These are phyloP conservation scores for Aspergillus hiratsukae DNA, from an alignment of 2,329 filamentous ascomycete genomes.

Conservation along the genomic window DNA sequence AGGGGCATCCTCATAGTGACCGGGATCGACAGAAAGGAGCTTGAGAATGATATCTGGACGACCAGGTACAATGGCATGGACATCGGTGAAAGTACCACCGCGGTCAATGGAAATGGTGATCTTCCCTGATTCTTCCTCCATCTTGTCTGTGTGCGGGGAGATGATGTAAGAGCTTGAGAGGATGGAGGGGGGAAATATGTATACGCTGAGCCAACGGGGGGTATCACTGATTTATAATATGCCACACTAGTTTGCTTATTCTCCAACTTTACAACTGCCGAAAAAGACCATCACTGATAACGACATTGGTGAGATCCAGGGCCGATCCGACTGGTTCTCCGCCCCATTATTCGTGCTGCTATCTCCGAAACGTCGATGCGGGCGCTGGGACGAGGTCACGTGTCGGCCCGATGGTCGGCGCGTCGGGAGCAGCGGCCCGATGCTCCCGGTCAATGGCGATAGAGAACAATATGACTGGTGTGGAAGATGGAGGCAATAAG, in stretches of 20 bases:
- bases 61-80: constrained; percentile 35
- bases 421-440: constrained; percentile 21
- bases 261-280: not conserved
- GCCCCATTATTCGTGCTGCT: constrained; percentile 1
- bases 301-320: not conserved
- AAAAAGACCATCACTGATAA: not conserved
- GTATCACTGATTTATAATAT: constrained; percentile 12
- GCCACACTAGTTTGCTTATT: not conserved
- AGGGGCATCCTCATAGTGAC: constrained; percentile 52
- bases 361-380: not conserved
- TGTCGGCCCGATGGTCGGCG: constrained; percentile 24
- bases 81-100: constrained; percentile 40
- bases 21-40: constrained; percentile 37
- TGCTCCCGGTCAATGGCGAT: not conserved
- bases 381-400: constrained; percentile 14
- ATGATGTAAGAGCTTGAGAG: not conserved
- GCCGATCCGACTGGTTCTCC: constrained; percentile 4
- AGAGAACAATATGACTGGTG: not conserved
- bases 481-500: not conserved
- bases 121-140: constrained; percentile 26
- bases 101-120: constrained; percentile 37
- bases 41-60: constrained; percentile 37
- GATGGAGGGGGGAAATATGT: not conserved
- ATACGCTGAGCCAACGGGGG: constrained; percentile 1
- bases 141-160: constrained; percentile 6